phyloP scores from a whole-genome alignment of 805 yeast genomes.

The Wickerhamiella siamensis region DNA sequence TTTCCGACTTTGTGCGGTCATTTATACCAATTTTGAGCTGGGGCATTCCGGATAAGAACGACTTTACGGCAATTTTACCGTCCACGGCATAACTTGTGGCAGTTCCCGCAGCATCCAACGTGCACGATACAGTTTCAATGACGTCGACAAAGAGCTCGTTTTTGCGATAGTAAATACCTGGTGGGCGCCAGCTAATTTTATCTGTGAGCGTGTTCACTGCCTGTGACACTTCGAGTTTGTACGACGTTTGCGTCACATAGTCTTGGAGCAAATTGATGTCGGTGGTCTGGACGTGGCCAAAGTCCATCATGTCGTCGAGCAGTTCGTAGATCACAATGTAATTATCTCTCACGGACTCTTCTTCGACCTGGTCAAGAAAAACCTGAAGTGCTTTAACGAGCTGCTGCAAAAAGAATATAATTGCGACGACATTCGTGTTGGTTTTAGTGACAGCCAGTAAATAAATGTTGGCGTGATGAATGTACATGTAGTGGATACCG shows the following conservation, averaged over 20 bases:
- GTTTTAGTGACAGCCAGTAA: conserved; percentile 23
- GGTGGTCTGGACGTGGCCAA: conserved; percentile 73
- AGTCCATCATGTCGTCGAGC: conserved; percentile 82
- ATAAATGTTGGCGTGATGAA: conserved; percentile 37
- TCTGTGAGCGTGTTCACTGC: conserved; percentile 65
- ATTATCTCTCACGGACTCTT: conserved; percentile 56
- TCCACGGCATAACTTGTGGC: conserved; percentile 52
- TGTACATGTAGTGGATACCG: conserved; percentile 43
- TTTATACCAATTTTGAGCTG: conserved; percentile 61
- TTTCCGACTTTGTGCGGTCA: conserved; percentile 17
- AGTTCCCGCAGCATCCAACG: not conserved
- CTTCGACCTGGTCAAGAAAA: conserved; percentile 37
- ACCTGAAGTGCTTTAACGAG: conserved; percentile 32
- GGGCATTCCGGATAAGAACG: conserved; percentile 87
- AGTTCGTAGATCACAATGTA: conserved; percentile 61
- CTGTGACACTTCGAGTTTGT: conserved; percentile 29
- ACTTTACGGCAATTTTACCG: conserved; percentile 61
- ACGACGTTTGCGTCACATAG: conserved; percentile 49
- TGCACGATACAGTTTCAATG: conserved; percentile 40
- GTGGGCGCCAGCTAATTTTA: conserved; percentile 82
- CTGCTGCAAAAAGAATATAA: conserved; percentile 40
- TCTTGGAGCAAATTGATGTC: conserved; percentile 67
- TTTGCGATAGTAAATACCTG: conserved; percentile 73
- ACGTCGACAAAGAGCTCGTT: conserved; percentile 86
- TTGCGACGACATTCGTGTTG: conserved; percentile 38